Conservation (phyloP, 2,329 filamentous ascomycete genomes). For the Ceratocystis lukuohia region DNA sequence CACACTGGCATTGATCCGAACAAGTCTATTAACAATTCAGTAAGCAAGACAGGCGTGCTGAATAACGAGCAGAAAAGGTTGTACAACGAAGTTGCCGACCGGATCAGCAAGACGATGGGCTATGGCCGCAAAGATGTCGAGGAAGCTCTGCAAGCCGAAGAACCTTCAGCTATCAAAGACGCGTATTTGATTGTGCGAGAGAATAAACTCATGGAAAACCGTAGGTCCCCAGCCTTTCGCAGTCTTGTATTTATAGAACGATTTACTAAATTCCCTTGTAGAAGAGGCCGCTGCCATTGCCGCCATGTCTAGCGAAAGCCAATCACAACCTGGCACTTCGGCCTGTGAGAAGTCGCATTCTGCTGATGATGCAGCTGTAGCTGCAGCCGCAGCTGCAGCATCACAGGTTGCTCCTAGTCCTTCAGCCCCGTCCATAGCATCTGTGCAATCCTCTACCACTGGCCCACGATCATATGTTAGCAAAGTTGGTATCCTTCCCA, state of each 20-base stretch:
- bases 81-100: constrained; percentile 82
- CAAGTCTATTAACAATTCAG: constrained; percentile 77
- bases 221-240: constrained; percentile 40
- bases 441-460: constrained; percentile 33
- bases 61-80: constrained; percentile 85
- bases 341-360: background rate
- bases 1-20: constrained; percentile 90
- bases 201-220: constrained; percentile 94
- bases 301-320: constrained; percentile 12
- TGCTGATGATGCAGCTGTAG: background rate
- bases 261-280: constrained; percentile 25
- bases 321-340: background rate
- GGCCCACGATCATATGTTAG: constrained; percentile 51
- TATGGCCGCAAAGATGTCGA: constrained; percentile 92
- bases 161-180: constrained; percentile 96
- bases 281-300: constrained; percentile 27
- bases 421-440: constrained; percentile 43
- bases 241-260: background rate
- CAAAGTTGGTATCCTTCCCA: constrained; percentile 84
- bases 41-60: constrained; percentile 61
- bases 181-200: constrained; percentile 96
- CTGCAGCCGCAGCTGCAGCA: background rate
- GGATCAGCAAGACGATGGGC: constrained; percentile 95
- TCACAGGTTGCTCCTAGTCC: constrained; percentile 27
- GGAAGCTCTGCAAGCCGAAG: constrained; percentile 78